Conservation (phyloP, 371 early-diverging fungal species). For the Rhizopus arrhizus region DNA sequence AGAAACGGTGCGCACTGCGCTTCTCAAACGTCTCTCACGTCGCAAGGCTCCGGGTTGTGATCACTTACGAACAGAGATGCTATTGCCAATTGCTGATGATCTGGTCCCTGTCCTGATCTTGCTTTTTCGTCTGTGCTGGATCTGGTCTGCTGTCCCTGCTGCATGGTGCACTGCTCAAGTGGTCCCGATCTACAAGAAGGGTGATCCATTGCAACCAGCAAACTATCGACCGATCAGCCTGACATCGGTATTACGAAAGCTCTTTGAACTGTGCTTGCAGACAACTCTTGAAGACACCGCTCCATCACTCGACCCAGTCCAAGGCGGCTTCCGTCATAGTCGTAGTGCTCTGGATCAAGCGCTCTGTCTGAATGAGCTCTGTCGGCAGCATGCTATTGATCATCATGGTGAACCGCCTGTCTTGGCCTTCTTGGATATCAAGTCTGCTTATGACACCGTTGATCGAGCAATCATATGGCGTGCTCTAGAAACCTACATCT, state of each 20-base stretch:
- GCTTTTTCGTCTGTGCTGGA: constrained; percentile 27
- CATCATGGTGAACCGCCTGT: constrained; percentile 13
- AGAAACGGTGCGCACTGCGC: neutral
- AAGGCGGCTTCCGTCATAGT: constrained; percentile 37
- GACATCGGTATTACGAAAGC: constrained; percentile 29
- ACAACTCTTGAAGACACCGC: neutral
- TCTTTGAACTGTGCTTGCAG: constrained; percentile 19
- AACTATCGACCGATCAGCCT: constrained; percentile 29
- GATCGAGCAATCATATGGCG: no score
- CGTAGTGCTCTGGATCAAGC: constrained; percentile 38
- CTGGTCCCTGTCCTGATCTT: neutral
- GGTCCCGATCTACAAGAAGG: constrained; percentile 26
- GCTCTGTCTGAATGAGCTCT: constrained; percentile 16
- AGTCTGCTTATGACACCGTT: neutral
- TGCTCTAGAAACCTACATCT: no score
- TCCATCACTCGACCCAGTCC: constrained; percentile 25
- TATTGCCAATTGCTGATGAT: constrained; percentile 15
- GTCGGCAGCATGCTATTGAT: constrained; percentile 6
- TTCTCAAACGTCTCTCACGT: constrained; percentile 2
- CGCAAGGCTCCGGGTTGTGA: constrained; percentile 29
- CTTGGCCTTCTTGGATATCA: constrained; percentile 24
- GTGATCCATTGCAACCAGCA: constrained; percentile 14
- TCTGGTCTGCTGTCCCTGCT: constrained; percentile 16
- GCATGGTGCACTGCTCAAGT: constrained; percentile 28
- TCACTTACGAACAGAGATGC: constrained; percentile 30